Conservation (phyloP, 1,139 yeast genomes). For the Yamadazyma songkhlaensis region DNA sequence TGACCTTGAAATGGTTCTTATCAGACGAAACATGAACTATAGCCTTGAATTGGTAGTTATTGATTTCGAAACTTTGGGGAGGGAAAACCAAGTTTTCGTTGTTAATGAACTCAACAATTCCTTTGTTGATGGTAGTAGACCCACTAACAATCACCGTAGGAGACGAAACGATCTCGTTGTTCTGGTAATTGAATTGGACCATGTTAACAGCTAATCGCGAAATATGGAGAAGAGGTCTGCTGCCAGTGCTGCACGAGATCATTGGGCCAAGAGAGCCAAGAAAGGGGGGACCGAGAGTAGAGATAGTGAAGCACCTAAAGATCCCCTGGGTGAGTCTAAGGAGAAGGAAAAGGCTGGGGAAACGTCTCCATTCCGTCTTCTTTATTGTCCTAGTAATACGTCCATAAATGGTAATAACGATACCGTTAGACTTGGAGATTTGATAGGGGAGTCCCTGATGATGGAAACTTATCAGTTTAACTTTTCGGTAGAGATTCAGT, state of each 20-base stretch:
- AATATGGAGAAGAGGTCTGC: slow-evolving; percentile 1
- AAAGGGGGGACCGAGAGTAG: neutral
- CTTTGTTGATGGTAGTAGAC: slow-evolving; percentile 18
- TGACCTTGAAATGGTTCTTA: slow-evolving; percentile 39
- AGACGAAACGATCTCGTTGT: slow-evolving; percentile 41
- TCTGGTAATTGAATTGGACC: slow-evolving; percentile 28
- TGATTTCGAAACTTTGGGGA: slow-evolving; percentile 67
- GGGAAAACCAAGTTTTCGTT: slow-evolving; percentile 57
- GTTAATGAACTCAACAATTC: slow-evolving; percentile 33
- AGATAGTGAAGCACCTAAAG: too few species aligned
- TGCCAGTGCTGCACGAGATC: neutral
- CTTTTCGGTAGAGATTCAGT: slow-evolving; percentile 42
- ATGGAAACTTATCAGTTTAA: slow-evolving; percentile 48
- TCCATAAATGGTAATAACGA: slow-evolving; percentile 20
- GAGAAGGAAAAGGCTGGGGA: neutral
- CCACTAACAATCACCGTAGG: slow-evolving; percentile 42
- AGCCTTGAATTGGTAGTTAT: slow-evolving; percentile 71
- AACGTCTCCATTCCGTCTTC: slow-evolving; percentile 23
- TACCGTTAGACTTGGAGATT: slow-evolving; percentile 20
- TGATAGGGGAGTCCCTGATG: slow-evolving; percentile 33
- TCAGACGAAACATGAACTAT: slow-evolving; percentile 63
- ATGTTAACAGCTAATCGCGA: slow-evolving; percentile 1
- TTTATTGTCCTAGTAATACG: slow-evolving; percentile 25
- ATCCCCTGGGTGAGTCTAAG: too few species aligned
- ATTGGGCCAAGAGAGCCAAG: neutral